Conservation (phyloP, 257 asterid genomes). For the Rehmannia glutinosa region DNA sequence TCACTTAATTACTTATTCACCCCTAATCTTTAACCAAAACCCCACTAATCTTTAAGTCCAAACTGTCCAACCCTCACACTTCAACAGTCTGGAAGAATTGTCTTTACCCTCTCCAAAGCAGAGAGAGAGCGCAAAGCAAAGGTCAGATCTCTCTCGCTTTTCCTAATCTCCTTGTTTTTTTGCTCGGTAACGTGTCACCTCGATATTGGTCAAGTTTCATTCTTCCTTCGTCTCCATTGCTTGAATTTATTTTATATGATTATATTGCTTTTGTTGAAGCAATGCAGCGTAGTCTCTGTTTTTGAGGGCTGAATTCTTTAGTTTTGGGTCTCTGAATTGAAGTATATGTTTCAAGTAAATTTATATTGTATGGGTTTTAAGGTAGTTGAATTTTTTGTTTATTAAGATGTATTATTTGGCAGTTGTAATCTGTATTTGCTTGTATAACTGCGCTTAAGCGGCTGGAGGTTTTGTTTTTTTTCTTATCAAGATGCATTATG, state of each 20-base stretch:
- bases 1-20: not conserved
- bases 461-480: constrained; percentile 9
- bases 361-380: not conserved
- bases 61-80: constrained; percentile 10
- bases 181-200: constrained; percentile 15
- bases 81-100: constrained; percentile 15
- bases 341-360: not conserved
- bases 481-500: not conserved
- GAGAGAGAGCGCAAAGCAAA: constrained; percentile 1
- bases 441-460: constrained; percentile 5
- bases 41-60: constrained; percentile 4
- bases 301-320: not conserved
- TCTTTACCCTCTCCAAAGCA: constrained; percentile 21
- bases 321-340: constrained; percentile 10
- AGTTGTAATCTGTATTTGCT: constrained; percentile 7
- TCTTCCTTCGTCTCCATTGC: not conserved
- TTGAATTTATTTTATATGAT: not conserved
- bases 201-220: constrained; percentile 5
- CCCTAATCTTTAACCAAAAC: constrained; percentile 10
- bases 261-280: not conserved
- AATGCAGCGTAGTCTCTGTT: constrained; percentile 16
- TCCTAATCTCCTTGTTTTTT: not conserved
- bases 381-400: constrained; percentile 8
- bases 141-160: constrained; percentile 27
- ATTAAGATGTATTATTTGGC: not conserved